Evolutionary conservation across 1,284 basidiomycete genomes (phyloP), one percentile per base, ranked within the genome.

Genomic region (Malassezia furfur): DNA sequence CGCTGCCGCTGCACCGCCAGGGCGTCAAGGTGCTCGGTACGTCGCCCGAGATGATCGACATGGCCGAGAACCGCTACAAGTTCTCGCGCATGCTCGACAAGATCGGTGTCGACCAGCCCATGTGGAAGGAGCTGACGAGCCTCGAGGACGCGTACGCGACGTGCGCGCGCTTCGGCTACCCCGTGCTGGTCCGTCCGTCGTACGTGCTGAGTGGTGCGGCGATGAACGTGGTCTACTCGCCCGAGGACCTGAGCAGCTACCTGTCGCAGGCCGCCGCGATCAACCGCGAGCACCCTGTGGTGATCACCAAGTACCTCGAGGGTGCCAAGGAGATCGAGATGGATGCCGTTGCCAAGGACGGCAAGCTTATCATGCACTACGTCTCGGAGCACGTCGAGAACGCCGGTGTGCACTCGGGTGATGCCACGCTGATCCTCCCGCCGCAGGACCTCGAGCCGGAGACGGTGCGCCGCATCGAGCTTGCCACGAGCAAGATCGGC

Each of bases 331-430:
- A 98, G 76, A 93, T 99, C 65, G 94, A 99, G 66, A 84, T 98
- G 32, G 94, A 99, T 71, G 94, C 93, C 40, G 94, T 98, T 53
- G 91, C 90, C 6, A 83, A 96, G 81, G 80, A 93, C 64, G 93
- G 93, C 66, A 83, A 85, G 69, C 85, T 98, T 15, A 81, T 98
- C 52, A 82, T 98, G 34, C 93, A 98, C 72, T 91, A 91, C 53
- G 81, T 99, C 51, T 96, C 91, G 0, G 91, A 99, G 77, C 93
- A 99, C 76, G 90, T 99, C 63, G 94, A 99, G 79, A 91, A 96
- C 70, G 94, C 94, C 15, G 93, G 94, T 77, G 91, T 96, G 14
- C 93, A 98, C 78, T 98, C 94, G 54, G 94, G 94, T 57, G 94
- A 98, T 74, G 94, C 94, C 15, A 98, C 93, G 0, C 83, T 98